A percentile compares a stretch with the other conserved stretches of the same genome.
These are phyloP conservation scores for Fragosphaeria purpurea DNA, from an alignment of 2,329 filamentous ascomycete species.

Conservation along the genomic window DNA sequence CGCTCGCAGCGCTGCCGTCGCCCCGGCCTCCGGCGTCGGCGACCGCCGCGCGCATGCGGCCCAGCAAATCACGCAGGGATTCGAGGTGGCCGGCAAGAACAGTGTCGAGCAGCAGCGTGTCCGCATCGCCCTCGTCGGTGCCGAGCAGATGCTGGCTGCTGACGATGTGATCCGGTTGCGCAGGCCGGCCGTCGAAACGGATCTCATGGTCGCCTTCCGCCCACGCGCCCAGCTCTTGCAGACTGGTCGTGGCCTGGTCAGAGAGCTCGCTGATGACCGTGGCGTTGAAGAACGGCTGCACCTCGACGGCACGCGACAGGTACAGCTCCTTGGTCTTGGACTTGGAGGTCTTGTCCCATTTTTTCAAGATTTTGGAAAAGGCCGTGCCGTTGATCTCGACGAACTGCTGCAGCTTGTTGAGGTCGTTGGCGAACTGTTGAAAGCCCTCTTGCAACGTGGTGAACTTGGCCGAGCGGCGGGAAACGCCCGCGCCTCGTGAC, in stretches of 20 bases:
- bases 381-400: slow-evolving; percentile 96
- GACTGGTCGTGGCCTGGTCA: slow-evolving; percentile 91
- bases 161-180: slow-evolving; percentile 47
- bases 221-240: slow-evolving; percentile 92
- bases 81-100: slow-evolving; percentile 73
- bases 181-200: slow-evolving; percentile 52
- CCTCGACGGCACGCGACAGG: slow-evolving; percentile 88
- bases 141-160: slow-evolving; percentile 56
- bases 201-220: slow-evolving; percentile 84
- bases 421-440: slow-evolving; percentile 89
- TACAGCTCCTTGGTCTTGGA: slow-evolving; percentile 98
- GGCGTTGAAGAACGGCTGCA: slow-evolving; percentile 96
- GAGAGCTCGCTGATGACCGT: slow-evolving; percentile 94
- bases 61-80: slow-evolving; percentile 70
- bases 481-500: slow-evolving; percentile 63
- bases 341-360: slow-evolving; percentile 99
- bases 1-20: slow-evolving; percentile 16
- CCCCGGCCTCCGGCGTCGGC: slow-evolving; percentile 39
- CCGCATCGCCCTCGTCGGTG: slow-evolving; percentile 81
- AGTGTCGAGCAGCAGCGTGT: slow-evolving; percentile 78
- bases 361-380: slow-evolving; percentile 97
- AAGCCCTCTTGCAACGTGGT: slow-evolving; percentile 94
- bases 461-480: slow-evolving; percentile 84
- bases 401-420: slow-evolving; percentile 97
- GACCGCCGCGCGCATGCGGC: slow-evolving; percentile 50